Conservation (phyloP, 2,329 filamentous ascomycete species). For the Cercospora zeae-maydis region DNA sequence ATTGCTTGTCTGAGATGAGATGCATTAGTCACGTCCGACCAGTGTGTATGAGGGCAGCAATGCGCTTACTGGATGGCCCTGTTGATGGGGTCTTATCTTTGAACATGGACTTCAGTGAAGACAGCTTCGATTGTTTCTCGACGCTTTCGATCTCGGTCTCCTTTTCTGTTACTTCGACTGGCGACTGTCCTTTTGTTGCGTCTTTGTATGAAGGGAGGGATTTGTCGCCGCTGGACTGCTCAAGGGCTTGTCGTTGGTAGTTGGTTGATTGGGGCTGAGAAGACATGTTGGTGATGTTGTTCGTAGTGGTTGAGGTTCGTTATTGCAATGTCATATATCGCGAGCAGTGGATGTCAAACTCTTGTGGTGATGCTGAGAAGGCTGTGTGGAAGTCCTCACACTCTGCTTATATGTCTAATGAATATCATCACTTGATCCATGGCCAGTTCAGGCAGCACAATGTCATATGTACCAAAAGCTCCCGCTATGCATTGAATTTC, state of each 20-base stretch:
- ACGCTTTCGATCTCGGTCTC: not conserved
- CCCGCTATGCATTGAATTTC: not conserved
- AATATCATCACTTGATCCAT: not conserved
- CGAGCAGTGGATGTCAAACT: not conserved
- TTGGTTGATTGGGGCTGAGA: not conserved
- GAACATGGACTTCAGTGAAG: conserved; percentile 1
- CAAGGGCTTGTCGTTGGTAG: not conserved
- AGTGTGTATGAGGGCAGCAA: not conserved
- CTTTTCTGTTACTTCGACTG: conserved; percentile 7
- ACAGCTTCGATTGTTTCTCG: conserved; percentile 1
- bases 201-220: conserved; percentile 12
- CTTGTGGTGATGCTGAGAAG: not conserved
- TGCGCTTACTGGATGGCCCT: not conserved
- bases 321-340: not conserved
- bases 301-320: not conserved
- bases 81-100: not conserved
- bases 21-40: not conserved
- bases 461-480: not conserved
- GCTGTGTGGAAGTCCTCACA: not conserved
- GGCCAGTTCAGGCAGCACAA: conserved; percentile 3
- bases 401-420: not conserved
- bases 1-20: not conserved
- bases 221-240: not conserved
- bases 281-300: not conserved
- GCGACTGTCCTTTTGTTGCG: conserved; percentile 3